Evolutionary conservation across 78 protist genomes (phyloP), one percentile per base, ranked within the genome.

Genomic region (Dictyostelium capitatum): DNA sequence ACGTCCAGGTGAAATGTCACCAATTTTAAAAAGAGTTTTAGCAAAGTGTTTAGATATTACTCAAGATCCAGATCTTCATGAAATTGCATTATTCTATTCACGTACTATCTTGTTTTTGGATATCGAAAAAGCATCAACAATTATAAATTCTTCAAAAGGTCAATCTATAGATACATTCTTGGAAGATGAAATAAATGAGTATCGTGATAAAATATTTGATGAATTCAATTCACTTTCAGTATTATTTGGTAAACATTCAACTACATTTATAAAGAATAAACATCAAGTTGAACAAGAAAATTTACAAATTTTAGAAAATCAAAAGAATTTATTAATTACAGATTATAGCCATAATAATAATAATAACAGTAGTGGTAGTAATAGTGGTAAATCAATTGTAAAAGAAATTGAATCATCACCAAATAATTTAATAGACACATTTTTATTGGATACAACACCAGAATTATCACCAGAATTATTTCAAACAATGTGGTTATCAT

Each of bases 161-260:
- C 48, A 6, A 10, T 17, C 51, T 4, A 56, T 30, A 25, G 54
- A 20, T 67, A 25, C 30, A 32, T 82, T 73, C 54, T 37, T 94
- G 23, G 93, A 54, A 43, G 96, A 94, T 67, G 90, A 92, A 65
- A 48, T 41, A 7, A 28, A 73, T 11, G 82, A 80, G 37, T 51
- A 14, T 43, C 77, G 82, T 51, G 98, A 98, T 80, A 56, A 59
- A 15, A 85, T 98, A 62, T 96, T 98, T 28, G 98, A 96, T 74
- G 98, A 98, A 82, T 97, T 98, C 74, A 98, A 98, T 95, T 78
- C 97, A 11, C 92, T 97, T 23, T 78, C 98, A 9, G 97, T 98
- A 10, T 30, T 97, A 46, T 97, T 94, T 89, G 72, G 91, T 74
- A 48, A 70, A 23, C 98, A 96, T 11, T 46, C 95, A 0, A 95